Evolutionary conservation across 208 protist genomes (phyloP).

Genomic region (Leishmania tarentolae): DNA sequence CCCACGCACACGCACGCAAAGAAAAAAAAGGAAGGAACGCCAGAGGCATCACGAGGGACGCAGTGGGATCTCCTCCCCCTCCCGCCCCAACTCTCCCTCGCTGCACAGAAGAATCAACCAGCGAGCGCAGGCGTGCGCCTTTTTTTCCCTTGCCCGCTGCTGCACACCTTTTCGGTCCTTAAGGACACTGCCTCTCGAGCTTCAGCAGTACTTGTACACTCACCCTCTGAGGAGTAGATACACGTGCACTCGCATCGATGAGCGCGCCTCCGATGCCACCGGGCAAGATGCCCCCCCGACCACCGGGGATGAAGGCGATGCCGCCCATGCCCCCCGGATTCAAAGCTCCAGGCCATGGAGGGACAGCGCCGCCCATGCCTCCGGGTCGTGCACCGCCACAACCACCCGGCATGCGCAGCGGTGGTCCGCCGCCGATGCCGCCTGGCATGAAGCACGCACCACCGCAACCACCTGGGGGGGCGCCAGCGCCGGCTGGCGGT

Average conservation of each 20-base stretch:
- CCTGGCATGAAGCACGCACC: conserved; percentile 36
- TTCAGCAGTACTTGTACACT: background rate
- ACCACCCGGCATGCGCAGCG: conserved; percentile 29
- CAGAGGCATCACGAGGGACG: background rate
- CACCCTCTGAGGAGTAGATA: background rate
- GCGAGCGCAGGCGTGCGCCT: conserved; percentile 1
- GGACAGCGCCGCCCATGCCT: conserved; percentile 27
- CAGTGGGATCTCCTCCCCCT: background rate
- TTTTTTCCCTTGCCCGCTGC: background rate
- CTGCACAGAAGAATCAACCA: background rate
- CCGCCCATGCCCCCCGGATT: conserved; percentile 44
- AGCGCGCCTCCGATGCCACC: conserved; percentile 38
- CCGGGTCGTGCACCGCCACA: conserved; percentile 27
- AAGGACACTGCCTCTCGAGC: background rate
- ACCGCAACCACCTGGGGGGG: conserved; percentile 6
- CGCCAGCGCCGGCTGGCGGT: background rate
- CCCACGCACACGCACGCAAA: too few relatives aligned
- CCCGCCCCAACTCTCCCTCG: background rate
- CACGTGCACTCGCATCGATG: background rate
- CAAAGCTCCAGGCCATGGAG: background rate
- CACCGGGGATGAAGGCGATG: conserved; percentile 32
- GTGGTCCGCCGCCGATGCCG: conserved; percentile 13
- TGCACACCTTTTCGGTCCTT: background rate
- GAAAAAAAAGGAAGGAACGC: background rate
- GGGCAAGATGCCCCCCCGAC: conserved; percentile 21